phyloP scores from a whole-genome alignment of 1,284 basidiomycete species.

The Moniliella sp. region DNA sequence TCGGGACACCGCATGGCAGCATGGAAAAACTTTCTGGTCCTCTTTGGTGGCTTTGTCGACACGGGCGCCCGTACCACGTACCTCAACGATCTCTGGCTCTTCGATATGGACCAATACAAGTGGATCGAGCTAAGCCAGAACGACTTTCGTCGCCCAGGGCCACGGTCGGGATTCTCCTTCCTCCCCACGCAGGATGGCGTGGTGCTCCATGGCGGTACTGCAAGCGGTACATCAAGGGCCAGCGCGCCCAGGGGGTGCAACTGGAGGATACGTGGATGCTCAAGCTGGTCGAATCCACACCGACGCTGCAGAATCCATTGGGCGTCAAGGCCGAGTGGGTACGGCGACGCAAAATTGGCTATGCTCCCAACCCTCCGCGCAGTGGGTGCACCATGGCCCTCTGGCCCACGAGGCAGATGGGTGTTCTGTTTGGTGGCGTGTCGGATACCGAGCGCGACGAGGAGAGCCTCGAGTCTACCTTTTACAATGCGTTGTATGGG shows the following conservation, averaged over 20 bases:
- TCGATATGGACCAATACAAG: constrained; percentile 64
- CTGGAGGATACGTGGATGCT: constrained; percentile 79
- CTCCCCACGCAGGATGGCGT: constrained; percentile 59
- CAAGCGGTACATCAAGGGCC: constrained; percentile 72
- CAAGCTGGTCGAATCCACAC: constrained; percentile 36
- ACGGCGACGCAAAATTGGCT: constrained; percentile 55
- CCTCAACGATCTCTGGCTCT: constrained; percentile 66
- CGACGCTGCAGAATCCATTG: constrained; percentile 8
- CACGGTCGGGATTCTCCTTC: constrained; percentile 54
- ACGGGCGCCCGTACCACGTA: constrained; percentile 57
- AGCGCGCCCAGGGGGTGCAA: constrained; percentile 60
- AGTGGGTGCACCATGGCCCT: constrained; percentile 66
- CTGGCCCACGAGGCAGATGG: constrained; percentile 47
- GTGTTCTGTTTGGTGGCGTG: constrained; percentile 72
- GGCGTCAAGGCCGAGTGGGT: constrained; percentile 54
- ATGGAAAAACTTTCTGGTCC: constrained; percentile 67
- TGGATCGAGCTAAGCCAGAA: constrained; percentile 55
- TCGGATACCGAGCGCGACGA: constrained; percentile 69
- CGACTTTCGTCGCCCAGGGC: constrained; percentile 6
- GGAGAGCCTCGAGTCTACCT: constrained; percentile 48
- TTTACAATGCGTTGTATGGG: constrained; percentile 36
- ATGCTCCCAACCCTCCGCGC: constrained; percentile 32
- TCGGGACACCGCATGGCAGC: constrained; percentile 66
- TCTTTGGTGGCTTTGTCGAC: constrained; percentile 72
- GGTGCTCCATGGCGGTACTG: constrained; percentile 73